Evolutionary conservation across 2,329 filamentous ascomycete species (phyloP).

Genomic region (Emmonsiellopsis sp.): DNA sequence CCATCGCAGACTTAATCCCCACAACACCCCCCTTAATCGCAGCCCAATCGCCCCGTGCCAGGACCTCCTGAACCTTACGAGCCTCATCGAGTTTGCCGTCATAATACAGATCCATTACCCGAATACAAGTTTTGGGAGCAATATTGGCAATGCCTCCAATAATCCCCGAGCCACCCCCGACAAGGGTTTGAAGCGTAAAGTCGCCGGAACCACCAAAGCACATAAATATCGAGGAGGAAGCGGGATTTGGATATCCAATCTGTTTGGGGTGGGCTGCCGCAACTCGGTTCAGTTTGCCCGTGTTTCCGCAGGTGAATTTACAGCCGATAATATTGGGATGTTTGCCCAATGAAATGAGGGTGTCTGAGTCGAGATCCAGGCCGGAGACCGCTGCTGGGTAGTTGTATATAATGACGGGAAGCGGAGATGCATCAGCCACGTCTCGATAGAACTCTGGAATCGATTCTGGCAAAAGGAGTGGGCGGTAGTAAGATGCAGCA

Average conservation of each 20-base stretch:
- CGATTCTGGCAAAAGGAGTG: slow-evolving; percentile 63
- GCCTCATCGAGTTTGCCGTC: slow-evolving; percentile 53
- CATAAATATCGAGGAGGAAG: slow-evolving; percentile 42
- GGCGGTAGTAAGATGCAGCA: slow-evolving; percentile 75
- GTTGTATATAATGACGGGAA: slow-evolving; percentile 79
- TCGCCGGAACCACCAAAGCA: slow-evolving; percentile 66
- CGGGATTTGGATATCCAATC: too few species aligned
- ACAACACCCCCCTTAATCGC: slow-evolving; percentile 61
- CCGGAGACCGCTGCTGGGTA: slow-evolving; percentile 81
- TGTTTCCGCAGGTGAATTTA: slow-evolving; percentile 89
- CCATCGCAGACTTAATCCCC: slow-evolving; percentile 57
- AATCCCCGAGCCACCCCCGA: slow-evolving; percentile 62
- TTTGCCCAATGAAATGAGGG: slow-evolving; percentile 67
- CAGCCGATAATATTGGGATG: slow-evolving; percentile 81
- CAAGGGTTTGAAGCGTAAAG: slow-evolving; percentile 61
- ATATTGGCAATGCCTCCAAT: slow-evolving; percentile 66
- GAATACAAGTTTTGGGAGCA: slow-evolving; percentile 55
- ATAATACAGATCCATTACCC: slow-evolving; percentile 51
- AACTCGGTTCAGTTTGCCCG: slow-evolving; percentile 78
- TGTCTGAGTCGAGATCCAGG: slow-evolving; percentile 82
- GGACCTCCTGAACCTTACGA: slow-evolving; percentile 53
- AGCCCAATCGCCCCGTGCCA: slow-evolving; percentile 60
- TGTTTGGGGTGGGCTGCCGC: slow-evolving; percentile 6
- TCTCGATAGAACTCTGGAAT: slow-evolving; percentile 64
- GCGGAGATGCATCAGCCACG: slow-evolving; percentile 65